These are phyloP conservation scores for Annona squamosa DNA, from an alignment of 164 flowering plant genomes.

Conservation along the genomic window DNA sequence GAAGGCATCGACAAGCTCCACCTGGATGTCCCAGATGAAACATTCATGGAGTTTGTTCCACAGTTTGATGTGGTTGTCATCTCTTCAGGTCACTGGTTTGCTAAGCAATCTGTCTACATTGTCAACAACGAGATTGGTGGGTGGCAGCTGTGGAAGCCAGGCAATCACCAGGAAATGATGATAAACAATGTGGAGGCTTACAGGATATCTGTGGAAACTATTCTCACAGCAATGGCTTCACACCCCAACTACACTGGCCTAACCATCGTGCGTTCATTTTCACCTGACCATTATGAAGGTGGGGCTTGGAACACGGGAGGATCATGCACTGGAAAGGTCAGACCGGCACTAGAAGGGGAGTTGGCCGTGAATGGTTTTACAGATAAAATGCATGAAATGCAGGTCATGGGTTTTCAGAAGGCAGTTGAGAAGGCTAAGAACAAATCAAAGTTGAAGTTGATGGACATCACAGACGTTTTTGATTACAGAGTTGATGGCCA, in stretches of 20 bases:
- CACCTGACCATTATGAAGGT: conserved; percentile 94
- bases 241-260: conserved; percentile 76
- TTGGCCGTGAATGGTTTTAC: conserved; percentile 69
- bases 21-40: conserved; percentile 72
- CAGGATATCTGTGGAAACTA: conserved; percentile 75
- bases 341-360: conserved; percentile 46
- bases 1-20: conserved; percentile 62
- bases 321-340: conserved; percentile 82
- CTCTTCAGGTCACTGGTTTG: conserved; percentile 99
- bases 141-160: conserved; percentile 93
- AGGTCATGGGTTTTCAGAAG: conserved; percentile 56
- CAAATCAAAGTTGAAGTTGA: conserved; percentile 49
- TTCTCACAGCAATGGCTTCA: conserved; percentile 48
- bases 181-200: conserved; percentile 70
- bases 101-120: conserved; percentile 73
- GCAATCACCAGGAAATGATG: conserved; percentile 47
- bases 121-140: conserved; percentile 77
- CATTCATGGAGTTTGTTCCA: conserved; percentile 49
- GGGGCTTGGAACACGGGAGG: conserved; percentile 99
- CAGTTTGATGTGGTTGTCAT: conserved; percentile 69
- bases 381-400: conserved; percentile 71
- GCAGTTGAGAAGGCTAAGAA: conserved; percentile 48
- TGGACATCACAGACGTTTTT: conserved; percentile 82
- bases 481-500: conserved; percentile 85
- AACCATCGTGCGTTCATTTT: conserved; percentile 72